Evolutionary conservation across 208 protist species (phyloP).

Genomic region (Trichomonas vaginalis): DNA sequence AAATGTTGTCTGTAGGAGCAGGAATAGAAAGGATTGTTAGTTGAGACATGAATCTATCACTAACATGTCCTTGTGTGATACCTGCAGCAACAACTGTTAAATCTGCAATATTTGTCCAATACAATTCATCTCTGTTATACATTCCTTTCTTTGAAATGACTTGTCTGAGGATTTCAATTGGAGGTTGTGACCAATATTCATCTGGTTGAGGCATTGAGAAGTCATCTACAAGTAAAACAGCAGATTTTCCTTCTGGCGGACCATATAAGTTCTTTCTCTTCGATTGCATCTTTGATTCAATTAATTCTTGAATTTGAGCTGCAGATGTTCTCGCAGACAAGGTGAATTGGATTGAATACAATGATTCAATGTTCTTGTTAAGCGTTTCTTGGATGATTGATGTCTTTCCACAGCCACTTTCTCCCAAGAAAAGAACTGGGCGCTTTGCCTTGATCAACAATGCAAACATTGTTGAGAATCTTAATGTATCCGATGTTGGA

Average conservation of each 20-base stretch:
- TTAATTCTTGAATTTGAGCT: constrained; percentile 39
- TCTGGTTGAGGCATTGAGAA: constrained; percentile 87
- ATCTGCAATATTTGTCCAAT: constrained; percentile 72
- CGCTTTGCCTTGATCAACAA: constrained; percentile 22
- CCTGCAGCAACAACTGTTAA: constrained; percentile 51
- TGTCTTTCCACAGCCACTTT: constrained; percentile 46
- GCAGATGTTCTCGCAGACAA: constrained; percentile 46
- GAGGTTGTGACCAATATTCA: constrained; percentile 77
- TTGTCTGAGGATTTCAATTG: constrained; percentile 85
- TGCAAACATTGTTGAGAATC: constrained; percentile 50
- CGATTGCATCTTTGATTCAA: constrained; percentile 53
- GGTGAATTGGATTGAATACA: constrained; percentile 34
- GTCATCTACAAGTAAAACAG: constrained; percentile 82
- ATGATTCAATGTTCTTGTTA: constrained; percentile 3
- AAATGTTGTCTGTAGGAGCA: background rate
- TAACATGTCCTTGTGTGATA: constrained; percentile 47
- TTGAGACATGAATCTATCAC: constrained; percentile 79
- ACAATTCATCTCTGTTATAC: constrained; percentile 77
- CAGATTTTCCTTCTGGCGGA: constrained; percentile 62
- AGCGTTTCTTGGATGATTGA: constrained; percentile 33
- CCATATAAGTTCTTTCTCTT: constrained; percentile 80
- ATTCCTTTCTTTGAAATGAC: constrained; percentile 80
- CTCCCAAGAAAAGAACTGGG: constrained; percentile 29
- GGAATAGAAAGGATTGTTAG: constrained; percentile 63
- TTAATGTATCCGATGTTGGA: constrained; percentile 48